Evolutionary conservation across 2,329 filamentous ascomycete species (phyloP), one percentile per base, ranked within the genome.

Genomic region (Apiospora kogelbergensis): DNA sequence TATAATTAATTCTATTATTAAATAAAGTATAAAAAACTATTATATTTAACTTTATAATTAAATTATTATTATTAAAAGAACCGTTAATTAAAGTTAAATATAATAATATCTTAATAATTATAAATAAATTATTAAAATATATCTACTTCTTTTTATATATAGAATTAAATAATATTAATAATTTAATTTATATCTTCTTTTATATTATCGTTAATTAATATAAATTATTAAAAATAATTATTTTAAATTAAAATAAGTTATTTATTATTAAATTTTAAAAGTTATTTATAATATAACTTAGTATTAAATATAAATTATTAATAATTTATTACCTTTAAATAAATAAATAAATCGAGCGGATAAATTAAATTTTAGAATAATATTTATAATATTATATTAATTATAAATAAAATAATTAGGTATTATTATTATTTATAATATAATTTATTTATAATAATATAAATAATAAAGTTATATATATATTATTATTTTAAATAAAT

Each of bases 301-400:
- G 42, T 24, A 30, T 65, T 11, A 44, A 26, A 20, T 45, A 65
- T 65, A 65, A 65, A 41, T 15, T 65, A 65, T 65, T 45, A 6
- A 65, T 22, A 33, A 26, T 26, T 15, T 63, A 40, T 70, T 67
- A 72, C 60, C 53, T 66, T 40, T 68, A 68, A 63, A 70, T 22
- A 17, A 63, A 68, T 41, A 37, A 45, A 40, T 66, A 67, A 66
- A 65, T 66, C 60, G 24, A 71, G 68, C 22, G 37, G 33, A 69
- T 66, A 45, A 69, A 67, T 63, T 48, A 71, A 26, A 65, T 45
- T 26, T 33, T 66, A 2, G 37, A 72, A 66, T 42, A 69, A 26
- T 71, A 72, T 20, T 37, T 71, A 67, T n/a, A 30, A 48, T 63
- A 26, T 26, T 68, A 67, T 65, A 60, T 71, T 67, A 66, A 65